Conservation (phyloP, 768 basidiomycete genomes). For the Kwoniella botswanensis region DNA sequence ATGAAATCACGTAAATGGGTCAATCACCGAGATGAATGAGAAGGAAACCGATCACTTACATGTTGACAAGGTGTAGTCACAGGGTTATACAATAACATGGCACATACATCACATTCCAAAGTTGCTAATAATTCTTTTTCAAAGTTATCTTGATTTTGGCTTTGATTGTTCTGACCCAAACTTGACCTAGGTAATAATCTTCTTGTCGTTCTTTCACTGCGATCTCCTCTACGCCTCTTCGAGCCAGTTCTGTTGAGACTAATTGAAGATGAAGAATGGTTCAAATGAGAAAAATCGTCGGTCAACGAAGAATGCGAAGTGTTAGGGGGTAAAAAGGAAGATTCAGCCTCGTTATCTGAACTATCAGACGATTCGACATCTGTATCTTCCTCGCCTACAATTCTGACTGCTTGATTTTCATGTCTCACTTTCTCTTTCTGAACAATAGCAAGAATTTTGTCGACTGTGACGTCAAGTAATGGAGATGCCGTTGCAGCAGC, state of each 20-base stretch:
- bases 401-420: constrained; percentile 4
- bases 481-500: constrained; percentile 23
- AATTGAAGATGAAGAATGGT: constrained; percentile 4
- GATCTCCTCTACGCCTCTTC: constrained; percentile 16
- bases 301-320: constrained; percentile 14
- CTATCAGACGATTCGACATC: constrained; percentile 13
- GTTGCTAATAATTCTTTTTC: constrained; percentile 64
- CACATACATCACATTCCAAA: constrained; percentile 90
- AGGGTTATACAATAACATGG: constrained; percentile 78
- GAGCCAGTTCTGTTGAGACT: constrained; percentile 12
- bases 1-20: neutral
- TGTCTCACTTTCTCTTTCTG: constrained; percentile 33
- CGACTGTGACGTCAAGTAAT: constrained; percentile 49
- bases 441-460: constrained; percentile 49
- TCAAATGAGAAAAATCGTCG: constrained; percentile 11
- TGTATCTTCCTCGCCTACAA: constrained; percentile 5
- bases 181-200: constrained; percentile 6
- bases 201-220: neutral
- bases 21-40: neutral
- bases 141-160: constrained; percentile 35
- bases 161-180: neutral
- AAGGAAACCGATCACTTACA: constrained; percentile 59
- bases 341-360: constrained; percentile 8
- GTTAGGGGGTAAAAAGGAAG: neutral
- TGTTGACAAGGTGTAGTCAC: constrained; percentile 95